Conservation (phyloP, 1,284 basidiomycete genomes). For the Testicularia cyperi region DNA sequence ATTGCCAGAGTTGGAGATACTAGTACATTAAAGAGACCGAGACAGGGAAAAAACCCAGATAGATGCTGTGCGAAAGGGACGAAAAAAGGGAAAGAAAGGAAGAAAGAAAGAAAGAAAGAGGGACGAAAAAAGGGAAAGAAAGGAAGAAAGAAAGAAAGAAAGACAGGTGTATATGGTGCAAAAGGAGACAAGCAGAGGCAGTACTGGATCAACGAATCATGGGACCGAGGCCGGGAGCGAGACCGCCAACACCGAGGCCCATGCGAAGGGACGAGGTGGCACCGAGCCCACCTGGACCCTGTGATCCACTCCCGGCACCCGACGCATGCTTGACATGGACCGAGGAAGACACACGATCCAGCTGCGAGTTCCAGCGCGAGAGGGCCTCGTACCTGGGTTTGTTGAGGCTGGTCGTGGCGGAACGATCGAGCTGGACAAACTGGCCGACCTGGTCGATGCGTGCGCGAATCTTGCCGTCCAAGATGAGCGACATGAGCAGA, state of each 20-base stretch:
- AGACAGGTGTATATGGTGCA: slow-evolving; percentile 13
- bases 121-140: no score
- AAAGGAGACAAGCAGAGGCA: not conserved
- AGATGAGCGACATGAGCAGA: slow-evolving; percentile 85
- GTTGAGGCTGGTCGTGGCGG: slow-evolving; percentile 71
- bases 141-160: slow-evolving; percentile 7
- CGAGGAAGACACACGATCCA: slow-evolving; percentile 19
- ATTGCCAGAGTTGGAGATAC: no score
- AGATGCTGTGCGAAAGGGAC: no score
- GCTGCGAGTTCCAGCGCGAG: slow-evolving; percentile 74
- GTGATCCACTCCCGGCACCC: slow-evolving; percentile 23
- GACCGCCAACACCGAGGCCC: slow-evolving; percentile 18
- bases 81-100: no score
- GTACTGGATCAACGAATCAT: slow-evolving; percentile 6
- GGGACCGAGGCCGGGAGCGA: slow-evolving; percentile 11
- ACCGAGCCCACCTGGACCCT: slow-evolving; percentile 4
- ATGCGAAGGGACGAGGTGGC: slow-evolving; percentile 15
- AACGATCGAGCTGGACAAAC: slow-evolving; percentile 77
- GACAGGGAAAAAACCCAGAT: no score
- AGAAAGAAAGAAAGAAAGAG: no score
- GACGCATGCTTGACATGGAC: slow-evolving; percentile 25
- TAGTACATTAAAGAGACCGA: no score
- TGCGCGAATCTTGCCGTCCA: slow-evolving; percentile 92
- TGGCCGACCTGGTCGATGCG: slow-evolving; percentile 93
- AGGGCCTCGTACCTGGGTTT: slow-evolving; percentile 80